Percentiles rank a stretch among this genome's conserved stretches.
Conservation (phyloP, 2,329 filamentous ascomycete genomes). For the Paramyrothecium roridum region DNA sequence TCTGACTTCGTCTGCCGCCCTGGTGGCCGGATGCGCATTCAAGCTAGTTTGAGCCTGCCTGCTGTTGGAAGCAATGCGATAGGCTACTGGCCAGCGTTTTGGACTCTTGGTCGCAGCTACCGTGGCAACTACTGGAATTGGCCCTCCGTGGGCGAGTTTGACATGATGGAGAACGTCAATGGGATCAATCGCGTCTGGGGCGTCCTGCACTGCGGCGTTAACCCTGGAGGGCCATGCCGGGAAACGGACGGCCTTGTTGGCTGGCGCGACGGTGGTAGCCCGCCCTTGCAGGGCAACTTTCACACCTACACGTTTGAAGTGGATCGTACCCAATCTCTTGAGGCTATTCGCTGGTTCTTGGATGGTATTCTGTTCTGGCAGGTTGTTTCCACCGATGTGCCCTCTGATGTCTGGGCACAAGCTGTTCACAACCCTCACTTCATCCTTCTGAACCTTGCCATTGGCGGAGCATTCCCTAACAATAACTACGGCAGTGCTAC, state of each 20-base stretch:
- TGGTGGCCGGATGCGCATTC: constrained; percentile 5
- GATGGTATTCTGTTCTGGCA: constrained; percentile 23
- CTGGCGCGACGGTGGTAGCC: constrained; percentile 2
- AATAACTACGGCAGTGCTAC: constrained; percentile 5
- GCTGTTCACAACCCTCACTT: constrained; percentile 19
- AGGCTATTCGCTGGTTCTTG: constrained; percentile 31
- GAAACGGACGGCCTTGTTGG: constrained; percentile 20
- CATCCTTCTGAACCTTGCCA: constrained; percentile 35
- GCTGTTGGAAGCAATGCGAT: constrained; percentile 3
- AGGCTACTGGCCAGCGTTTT: constrained; percentile 41
- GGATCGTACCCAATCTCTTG: constrained; percentile 23
- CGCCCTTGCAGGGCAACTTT: constrained; percentile 21
- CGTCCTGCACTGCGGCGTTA: constrained; percentile 38
- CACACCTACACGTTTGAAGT: constrained; percentile 28
- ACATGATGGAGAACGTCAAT: constrained; percentile 41
- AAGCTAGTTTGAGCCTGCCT: constrained; percentile 4
- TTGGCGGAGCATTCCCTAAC: constrained; percentile 32
- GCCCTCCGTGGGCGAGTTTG: constrained; percentile 40
- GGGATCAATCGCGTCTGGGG: constrained; percentile 29
- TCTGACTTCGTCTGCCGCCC: constrained; percentile 3
- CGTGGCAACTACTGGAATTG: constrained; percentile 35
- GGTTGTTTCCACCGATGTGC: constrained; percentile 4
- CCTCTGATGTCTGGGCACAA: constrained; percentile 5
- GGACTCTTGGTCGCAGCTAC: constrained; percentile 37
- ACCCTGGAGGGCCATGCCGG: constrained; percentile 35